Conservation (phyloP, 1,139 yeast genomes). For the Candida sanyaensis region DNA sequence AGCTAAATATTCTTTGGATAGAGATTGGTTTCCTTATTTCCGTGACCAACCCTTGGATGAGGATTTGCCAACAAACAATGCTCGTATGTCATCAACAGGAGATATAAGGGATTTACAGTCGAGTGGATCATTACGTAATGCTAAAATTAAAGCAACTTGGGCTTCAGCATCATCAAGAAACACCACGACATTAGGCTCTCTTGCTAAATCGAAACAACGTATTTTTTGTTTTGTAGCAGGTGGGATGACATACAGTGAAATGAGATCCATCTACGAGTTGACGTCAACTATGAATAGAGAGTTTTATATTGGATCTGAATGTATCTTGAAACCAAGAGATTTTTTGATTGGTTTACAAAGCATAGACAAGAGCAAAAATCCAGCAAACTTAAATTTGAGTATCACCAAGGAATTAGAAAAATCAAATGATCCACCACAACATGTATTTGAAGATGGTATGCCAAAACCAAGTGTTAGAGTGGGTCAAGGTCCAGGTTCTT, state of each 20-base stretch:
- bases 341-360: constrained; percentile 48
- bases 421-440: constrained; percentile 34
- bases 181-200: constrained; percentile 5
- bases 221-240: constrained; percentile 86
- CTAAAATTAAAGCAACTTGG: constrained; percentile 83
- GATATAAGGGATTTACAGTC: constrained; percentile 12
- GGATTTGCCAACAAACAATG: constrained; percentile 34
- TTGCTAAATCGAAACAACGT: constrained; percentile 58
- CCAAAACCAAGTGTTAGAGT: constrained; percentile 13
- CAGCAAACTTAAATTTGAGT: constrained; percentile 35
- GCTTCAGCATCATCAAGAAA: constrained; percentile 39
- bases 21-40: constrained; percentile 67
- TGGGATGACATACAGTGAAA: constrained; percentile 83
- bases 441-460: constrained; percentile 31
- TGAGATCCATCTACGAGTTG: constrained; percentile 74
- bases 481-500: neutral
- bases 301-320: constrained; percentile 82
- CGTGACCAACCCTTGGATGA: constrained; percentile 75
- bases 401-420: constrained; percentile 25
- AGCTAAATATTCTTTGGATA: constrained; percentile 51
- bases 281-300: constrained; percentile 66
- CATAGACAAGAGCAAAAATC: constrained; percentile 36
- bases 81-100: constrained; percentile 19
- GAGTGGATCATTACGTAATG: constrained; percentile 58
- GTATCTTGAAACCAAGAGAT: constrained; percentile 66